Conservation (phyloP, 108 stramenopile genomes). For the Pseudonitzschia delicatissima region DNA sequence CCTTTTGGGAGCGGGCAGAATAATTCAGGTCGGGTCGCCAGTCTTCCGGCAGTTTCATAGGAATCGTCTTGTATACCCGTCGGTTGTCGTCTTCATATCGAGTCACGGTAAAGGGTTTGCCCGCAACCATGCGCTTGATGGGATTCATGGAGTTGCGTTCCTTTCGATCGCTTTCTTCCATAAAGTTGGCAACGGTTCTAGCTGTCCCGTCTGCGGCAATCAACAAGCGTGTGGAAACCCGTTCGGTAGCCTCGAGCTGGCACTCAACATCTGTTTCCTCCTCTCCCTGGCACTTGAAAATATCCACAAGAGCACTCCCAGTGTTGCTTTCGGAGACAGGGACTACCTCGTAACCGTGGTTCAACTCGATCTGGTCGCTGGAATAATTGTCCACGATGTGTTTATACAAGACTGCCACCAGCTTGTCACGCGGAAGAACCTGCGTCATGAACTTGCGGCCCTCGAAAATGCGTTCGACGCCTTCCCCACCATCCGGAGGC, state of each 20-base stretch:
- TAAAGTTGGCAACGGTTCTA: slow-evolving; percentile 63
- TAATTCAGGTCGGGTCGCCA: slow-evolving; percentile 85
- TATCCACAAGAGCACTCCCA: slow-evolving; percentile 1
- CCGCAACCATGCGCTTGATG: slow-evolving; percentile 35
- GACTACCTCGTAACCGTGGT: slow-evolving; percentile 56
- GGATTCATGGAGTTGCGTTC: slow-evolving; percentile 40
- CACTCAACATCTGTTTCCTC: slow-evolving; percentile 10
- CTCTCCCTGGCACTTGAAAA: slow-evolving; percentile 17
- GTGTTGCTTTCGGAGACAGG: slow-evolving; percentile 34
- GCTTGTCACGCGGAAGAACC: slow-evolving; percentile 76
- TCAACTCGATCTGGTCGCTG: slow-evolving; percentile 40
- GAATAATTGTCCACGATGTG: slow-evolving; percentile 50
- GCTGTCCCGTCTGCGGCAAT: slow-evolving; percentile 75
- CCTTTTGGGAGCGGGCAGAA: slow-evolving; percentile 60
- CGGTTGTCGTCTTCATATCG: slow-evolving; percentile 66
- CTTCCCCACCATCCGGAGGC: slow-evolving; percentile 61
- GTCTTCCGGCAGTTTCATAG: slow-evolving; percentile 60
- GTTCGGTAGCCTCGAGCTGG: background rate
- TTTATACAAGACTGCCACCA: slow-evolving; percentile 67
- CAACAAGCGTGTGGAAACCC: slow-evolving; percentile 42
- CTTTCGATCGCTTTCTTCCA: slow-evolving; percentile 50
- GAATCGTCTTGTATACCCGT: slow-evolving; percentile 83
- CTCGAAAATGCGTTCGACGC: slow-evolving; percentile 68
- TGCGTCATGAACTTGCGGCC: slow-evolving; percentile 56
- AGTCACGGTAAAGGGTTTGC: slow-evolving; percentile 52